Conservation (phyloP, 2,329 filamentous ascomycete genomes). For the Fonsecaea pedrosoi region DNA sequence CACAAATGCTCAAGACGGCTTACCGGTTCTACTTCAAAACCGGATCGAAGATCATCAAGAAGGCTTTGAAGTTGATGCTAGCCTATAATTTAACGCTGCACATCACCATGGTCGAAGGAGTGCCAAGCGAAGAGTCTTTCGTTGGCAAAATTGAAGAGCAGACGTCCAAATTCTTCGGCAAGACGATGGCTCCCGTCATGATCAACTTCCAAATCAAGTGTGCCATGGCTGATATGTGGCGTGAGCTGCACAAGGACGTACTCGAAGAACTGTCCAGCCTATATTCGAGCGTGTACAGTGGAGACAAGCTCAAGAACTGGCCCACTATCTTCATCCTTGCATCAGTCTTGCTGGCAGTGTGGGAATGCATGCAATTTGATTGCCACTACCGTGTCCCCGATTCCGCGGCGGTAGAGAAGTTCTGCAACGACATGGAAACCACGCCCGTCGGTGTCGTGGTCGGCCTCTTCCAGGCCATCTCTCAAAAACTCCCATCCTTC, state of each 20-base stretch:
- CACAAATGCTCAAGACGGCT: constrained; percentile 93
- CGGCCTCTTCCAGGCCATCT: constrained; percentile 96
- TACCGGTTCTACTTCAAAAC: constrained; percentile 92
- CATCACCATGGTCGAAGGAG: constrained; percentile 90
- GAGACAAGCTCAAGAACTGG: constrained; percentile 98
- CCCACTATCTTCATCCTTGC: constrained; percentile 98
- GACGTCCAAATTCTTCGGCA: constrained; percentile 84
- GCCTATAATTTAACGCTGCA: constrained; percentile 96
- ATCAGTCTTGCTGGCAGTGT: constrained; percentile 88
- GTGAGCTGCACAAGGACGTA: constrained; percentile 93
- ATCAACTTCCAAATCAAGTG: constrained; percentile 99
- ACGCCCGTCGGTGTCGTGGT: constrained; percentile 96
- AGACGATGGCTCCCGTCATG: constrained; percentile 94
- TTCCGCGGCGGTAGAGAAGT: constrained; percentile 83
- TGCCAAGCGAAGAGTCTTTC: constrained; percentile 78
- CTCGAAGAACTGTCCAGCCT: constrained; percentile 89
- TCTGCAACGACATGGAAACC: constrained; percentile 95
- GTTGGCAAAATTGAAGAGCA: constrained; percentile 85
- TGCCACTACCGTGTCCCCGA: constrained; percentile 94
- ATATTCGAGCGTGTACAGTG: constrained; percentile 97
- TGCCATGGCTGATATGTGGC: constrained; percentile 97
- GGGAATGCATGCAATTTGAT: constrained; percentile 99
- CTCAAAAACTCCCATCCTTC: constrained; percentile 90
- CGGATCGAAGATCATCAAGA: constrained; percentile 86
- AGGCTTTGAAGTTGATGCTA: constrained; percentile 91